A percentile compares a stretch with the other conserved stretches of the same genome.
Conservation (phyloP, 2,329 filamentous ascomycete species). For the Talaromyces sp. region DNA sequence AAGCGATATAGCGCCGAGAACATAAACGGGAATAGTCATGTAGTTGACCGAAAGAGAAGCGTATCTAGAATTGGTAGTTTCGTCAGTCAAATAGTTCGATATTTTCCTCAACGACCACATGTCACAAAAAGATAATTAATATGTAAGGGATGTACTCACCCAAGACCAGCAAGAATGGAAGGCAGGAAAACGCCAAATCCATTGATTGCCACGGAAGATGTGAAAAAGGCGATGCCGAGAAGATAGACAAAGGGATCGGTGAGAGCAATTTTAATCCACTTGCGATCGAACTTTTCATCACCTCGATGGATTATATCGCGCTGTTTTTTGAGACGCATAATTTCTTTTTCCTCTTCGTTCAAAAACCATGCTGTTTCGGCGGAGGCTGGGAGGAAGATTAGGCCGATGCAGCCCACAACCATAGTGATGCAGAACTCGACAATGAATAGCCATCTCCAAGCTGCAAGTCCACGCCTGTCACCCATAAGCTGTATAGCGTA, state of each 20-base stretch:
- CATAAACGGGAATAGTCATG: constrained; percentile 12
- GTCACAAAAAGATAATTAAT: too few species aligned
- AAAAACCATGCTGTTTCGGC: constrained; percentile 13
- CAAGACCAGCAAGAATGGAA: constrained; percentile 12
- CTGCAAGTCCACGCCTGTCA: background rate
- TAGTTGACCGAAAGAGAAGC: constrained; percentile 8
- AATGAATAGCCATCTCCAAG: constrained; percentile 15
- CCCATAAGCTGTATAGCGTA: constrained; percentile 13
- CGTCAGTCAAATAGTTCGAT: too few species aligned
- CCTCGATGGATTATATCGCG: constrained; percentile 1
- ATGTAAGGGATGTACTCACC: too few species aligned
- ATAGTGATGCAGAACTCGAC: constrained; percentile 15
- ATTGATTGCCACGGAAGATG: constrained; percentile 12
- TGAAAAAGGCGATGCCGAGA: constrained; percentile 10
- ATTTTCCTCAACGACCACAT: too few species aligned
- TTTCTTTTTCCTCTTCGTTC: constrained; percentile 7
- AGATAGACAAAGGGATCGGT: constrained; percentile 14
- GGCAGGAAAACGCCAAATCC: constrained; percentile 15
- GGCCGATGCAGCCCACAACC: constrained; percentile 5
- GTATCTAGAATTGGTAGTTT: too few species aligned
- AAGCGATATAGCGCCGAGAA: constrained; percentile 12
- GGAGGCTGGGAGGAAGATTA: background rate
- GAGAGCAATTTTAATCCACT: constrained; percentile 10
- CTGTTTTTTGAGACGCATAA: constrained; percentile 5
- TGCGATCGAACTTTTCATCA: constrained; percentile 4